Conservation (phyloP, 805 yeast species). For the Suhomyces xylopsoci region DNA sequence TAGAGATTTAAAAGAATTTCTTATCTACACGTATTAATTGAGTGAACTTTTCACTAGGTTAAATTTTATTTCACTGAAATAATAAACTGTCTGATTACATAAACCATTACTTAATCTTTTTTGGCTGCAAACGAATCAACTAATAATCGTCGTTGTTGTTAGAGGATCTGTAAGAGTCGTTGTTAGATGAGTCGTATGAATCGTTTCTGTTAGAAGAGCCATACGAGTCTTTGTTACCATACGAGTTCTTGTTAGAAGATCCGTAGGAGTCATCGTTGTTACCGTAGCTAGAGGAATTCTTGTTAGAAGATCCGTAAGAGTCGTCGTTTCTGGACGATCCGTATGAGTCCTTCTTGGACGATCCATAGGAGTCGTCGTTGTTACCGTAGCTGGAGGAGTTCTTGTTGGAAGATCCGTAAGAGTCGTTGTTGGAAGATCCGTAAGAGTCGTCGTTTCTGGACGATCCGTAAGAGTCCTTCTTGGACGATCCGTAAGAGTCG, state of each 20-base stretch:
- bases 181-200: constrained; percentile 21
- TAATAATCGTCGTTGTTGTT: not conserved
- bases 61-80: not conserved
- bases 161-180: constrained; percentile 9
- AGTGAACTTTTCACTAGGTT: not conserved
- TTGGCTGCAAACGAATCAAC: not conserved
- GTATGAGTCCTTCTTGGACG: constrained; percentile 18
- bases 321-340: constrained; percentile 19
- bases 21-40: not conserved
- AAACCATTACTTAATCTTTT: not conserved
- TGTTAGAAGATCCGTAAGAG: constrained; percentile 7
- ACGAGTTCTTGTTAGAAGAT: constrained; percentile 12
- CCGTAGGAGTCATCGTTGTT: constrained; percentile 9
- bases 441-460: constrained; percentile 17
- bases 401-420: constrained; percentile 20
- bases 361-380: constrained; percentile 17
- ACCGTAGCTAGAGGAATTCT: not conserved
- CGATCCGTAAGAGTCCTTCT: constrained; percentile 15
- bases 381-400: constrained; percentile 17
- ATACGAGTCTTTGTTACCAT: constrained; percentile 14
- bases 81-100: not conserved
- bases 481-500: constrained; percentile 22
- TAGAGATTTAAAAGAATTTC: not conserved
- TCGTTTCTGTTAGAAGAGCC: constrained; percentile 13
- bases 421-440: constrained; percentile 18